Evolutionary conservation across 768 basidiomycete species (phyloP).

Genomic region (Pleurotus tuoliensis): DNA sequence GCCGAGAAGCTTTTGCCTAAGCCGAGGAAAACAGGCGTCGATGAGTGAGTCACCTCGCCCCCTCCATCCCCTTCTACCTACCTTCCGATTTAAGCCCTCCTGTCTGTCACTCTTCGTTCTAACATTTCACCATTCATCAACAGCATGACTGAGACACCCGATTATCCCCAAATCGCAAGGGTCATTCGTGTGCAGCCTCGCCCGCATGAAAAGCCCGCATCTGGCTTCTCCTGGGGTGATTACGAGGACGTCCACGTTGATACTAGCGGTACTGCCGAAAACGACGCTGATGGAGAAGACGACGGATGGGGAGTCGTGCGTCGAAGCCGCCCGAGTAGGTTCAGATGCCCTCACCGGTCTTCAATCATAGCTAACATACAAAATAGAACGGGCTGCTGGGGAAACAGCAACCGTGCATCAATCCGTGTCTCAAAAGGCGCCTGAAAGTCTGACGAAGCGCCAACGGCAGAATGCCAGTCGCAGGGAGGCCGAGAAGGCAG

Average conservation of each 20-base stretch:
- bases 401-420: slow-evolving; percentile 3
- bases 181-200: slow-evolving; percentile 65
- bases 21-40: slow-evolving; percentile 60
- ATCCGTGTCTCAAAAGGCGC: slow-evolving; percentile 21
- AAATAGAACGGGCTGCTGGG: slow-evolving; percentile 8
- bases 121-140: slow-evolving; percentile 6
- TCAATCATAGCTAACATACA: slow-evolving; percentile 6
- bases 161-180: slow-evolving; percentile 51
- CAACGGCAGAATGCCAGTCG: slow-evolving; percentile 66
- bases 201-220: slow-evolving; percentile 54
- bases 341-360: neutral
- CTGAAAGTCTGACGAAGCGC: slow-evolving; percentile 56
- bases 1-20: slow-evolving; percentile 66
- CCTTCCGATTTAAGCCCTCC: neutral
- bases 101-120: slow-evolving; percentile 4
- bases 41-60: slow-evolving; percentile 50
- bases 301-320: slow-evolving; percentile 81
- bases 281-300: slow-evolving; percentile 67
- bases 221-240: slow-evolving; percentile 73
- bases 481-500: slow-evolving; percentile 54
- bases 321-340: slow-evolving; percentile 39
- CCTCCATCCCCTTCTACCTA: slow-evolving; percentile 10
- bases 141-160: slow-evolving; percentile 64
- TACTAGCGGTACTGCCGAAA: slow-evolving; percentile 30
- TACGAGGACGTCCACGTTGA: slow-evolving; percentile 60